Percentiles rank a stretch among this genome's conserved stretches.
Evolutionary conservation across 768 basidiomycete genomes (phyloP).

Genomic region (Neoboletus magnificus): DNA sequence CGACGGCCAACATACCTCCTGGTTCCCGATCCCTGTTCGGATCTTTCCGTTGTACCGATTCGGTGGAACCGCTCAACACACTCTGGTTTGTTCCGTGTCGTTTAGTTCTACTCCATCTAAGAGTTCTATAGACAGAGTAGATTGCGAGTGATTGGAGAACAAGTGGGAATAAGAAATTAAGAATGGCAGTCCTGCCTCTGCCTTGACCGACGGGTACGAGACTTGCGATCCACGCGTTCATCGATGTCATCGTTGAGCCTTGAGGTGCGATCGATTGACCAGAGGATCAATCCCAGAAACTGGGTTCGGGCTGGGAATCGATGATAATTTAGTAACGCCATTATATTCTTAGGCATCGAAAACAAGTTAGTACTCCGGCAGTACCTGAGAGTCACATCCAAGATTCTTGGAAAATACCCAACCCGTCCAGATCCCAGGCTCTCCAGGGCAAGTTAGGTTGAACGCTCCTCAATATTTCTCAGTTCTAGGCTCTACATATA

Average conservation of each 20-base stretch:
- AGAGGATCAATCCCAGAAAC: neutral
- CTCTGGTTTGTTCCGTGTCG: neutral
- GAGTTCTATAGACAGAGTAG: constrained; percentile 13
- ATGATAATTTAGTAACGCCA: neutral
- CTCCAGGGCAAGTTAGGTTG: neutral
- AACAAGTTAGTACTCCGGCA: no score
- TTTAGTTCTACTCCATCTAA: constrained; percentile 7
- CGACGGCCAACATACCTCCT: constrained; percentile 22
- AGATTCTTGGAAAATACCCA: neutral
- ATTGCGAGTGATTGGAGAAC: constrained; percentile 14
- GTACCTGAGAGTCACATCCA: no score
- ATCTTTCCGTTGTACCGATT: neutral
- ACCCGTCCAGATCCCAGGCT: no score
- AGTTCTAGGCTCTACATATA: no score
- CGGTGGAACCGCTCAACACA: neutral
- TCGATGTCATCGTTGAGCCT: constrained; percentile 2
- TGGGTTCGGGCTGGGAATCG: neutral
- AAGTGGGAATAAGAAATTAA: constrained; percentile 9
- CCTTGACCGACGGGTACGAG: neutral
- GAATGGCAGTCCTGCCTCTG: neutral
- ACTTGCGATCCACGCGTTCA: constrained; percentile 7
- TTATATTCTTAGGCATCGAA: neutral
- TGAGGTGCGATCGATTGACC: neutral
- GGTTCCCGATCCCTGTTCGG: constrained; percentile 21
- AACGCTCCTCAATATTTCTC: no score